Evolutionary conservation across 2,329 filamentous ascomycete genomes (phyloP).

Genomic region (Zalaria sp.): DNA sequence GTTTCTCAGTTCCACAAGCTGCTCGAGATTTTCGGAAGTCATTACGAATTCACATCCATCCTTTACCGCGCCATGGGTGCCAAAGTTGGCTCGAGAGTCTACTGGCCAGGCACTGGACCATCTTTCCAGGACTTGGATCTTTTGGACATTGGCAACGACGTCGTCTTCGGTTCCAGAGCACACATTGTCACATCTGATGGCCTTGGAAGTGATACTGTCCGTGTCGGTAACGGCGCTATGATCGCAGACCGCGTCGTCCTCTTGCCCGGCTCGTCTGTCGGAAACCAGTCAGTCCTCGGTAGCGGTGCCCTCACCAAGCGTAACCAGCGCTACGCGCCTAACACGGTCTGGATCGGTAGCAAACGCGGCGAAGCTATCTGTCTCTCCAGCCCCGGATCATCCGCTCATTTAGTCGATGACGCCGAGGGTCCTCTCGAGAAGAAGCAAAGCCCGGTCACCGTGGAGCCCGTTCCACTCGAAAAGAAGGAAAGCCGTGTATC

Average conservation of each 20-base stretch:
- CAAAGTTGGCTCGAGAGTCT: constrained; percentile 38
- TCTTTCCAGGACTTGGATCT: constrained; percentile 40
- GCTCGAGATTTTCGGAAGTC: constrained; percentile 37
- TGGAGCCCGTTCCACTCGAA: too few species aligned
- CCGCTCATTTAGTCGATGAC: too few species aligned
- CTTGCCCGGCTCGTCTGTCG: constrained; percentile 37
- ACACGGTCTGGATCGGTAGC: constrained; percentile 38
- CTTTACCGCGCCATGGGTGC: constrained; percentile 37
- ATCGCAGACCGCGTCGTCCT: constrained; percentile 42
- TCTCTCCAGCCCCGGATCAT: constrained; percentile 14
- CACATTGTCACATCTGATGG: constrained; percentile 41
- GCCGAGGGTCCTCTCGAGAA: constrained; percentile 1
- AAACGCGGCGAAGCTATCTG: constrained; percentile 37
- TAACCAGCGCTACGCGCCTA: constrained; percentile 28
- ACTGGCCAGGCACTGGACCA: constrained; percentile 45
- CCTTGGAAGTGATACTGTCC: constrained; percentile 32
- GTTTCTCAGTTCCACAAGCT: constrained; percentile 31
- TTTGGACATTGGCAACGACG: constrained; percentile 41
- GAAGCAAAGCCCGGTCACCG: background rate
- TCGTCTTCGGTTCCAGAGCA: constrained; percentile 45
- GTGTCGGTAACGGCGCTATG: constrained; percentile 37
- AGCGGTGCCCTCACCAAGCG: constrained; percentile 38
- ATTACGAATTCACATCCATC: constrained; percentile 41
- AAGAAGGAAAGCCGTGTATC: too few species aligned
- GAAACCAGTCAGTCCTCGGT: constrained; percentile 36